phyloP scores from a whole-genome alignment of 2,329 filamentous ascomycete species.

The Claviceps capensis region DNA sequence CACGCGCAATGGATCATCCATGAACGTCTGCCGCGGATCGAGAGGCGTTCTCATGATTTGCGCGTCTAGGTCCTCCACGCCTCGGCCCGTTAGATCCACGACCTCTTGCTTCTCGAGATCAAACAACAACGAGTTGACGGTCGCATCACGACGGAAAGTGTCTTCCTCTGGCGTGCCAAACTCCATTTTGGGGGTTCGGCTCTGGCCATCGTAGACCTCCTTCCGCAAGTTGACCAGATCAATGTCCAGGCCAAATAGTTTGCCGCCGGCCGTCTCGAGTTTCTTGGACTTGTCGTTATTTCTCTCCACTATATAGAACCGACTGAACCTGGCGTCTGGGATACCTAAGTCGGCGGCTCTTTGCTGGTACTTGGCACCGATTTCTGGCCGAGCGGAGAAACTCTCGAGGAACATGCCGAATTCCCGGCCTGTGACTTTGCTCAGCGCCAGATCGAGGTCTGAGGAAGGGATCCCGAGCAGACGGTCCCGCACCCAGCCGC shows the following conservation, averaged over 20 bases:
- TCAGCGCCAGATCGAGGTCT: conserved; percentile 8
- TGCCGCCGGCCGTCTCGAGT: conserved; percentile 8
- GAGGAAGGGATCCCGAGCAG: conserved; percentile 8
- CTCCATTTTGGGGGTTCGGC: conserved; percentile 8
- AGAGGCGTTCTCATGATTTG: conserved; percentile 9
- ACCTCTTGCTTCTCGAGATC: conserved; percentile 8
- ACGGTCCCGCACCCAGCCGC: conserved; percentile 11
- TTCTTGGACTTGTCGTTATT: conserved; percentile 8
- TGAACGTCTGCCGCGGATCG: conserved; percentile 7
- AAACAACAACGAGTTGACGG: conserved; percentile 9
- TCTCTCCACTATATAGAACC: conserved; percentile 6
- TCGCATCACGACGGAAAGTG: conserved; percentile 9
- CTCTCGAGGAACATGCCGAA: conserved; percentile 7
- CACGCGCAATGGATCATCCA: conserved; percentile 10
- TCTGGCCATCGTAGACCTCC: conserved; percentile 8
- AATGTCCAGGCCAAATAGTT: conserved; percentile 9
- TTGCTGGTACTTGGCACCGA: conserved; percentile 1
- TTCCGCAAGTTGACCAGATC: conserved; percentile 11
- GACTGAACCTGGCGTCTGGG: conserved; percentile 1
- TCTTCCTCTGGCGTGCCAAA: conserved; percentile 10
- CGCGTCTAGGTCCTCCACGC: conserved; percentile 5
- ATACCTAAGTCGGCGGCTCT: conserved; percentile 4
- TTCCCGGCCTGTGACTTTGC: conserved; percentile 6
- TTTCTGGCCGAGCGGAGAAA: conserved; percentile 3
- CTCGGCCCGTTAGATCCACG: conserved; percentile 7